Conservation (phyloP, 2,329 filamentous ascomycete genomes). For the Periglandula ipomoeae region DNA sequence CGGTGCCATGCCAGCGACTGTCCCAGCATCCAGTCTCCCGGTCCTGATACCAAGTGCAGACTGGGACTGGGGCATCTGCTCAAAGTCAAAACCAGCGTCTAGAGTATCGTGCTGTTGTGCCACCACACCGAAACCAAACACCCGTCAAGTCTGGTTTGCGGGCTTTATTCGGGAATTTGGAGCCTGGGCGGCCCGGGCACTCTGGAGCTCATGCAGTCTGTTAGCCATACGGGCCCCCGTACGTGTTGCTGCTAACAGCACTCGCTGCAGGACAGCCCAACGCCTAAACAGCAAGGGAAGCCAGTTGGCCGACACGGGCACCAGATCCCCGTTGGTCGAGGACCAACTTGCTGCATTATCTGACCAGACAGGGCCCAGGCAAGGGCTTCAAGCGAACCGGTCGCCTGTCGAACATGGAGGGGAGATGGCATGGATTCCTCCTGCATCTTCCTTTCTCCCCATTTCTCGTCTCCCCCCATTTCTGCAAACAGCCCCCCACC, state of each 20-base stretch:
- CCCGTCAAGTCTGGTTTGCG: neutral
- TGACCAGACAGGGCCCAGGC: too few species aligned
- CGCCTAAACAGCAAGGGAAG: neutral
- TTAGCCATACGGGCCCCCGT: too few species aligned
- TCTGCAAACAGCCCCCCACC: neutral
- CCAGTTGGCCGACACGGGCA: too few species aligned
- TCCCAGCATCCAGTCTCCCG: conserved; percentile 1
- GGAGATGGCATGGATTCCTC: neutral
- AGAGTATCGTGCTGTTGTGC: neutral
- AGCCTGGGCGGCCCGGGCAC: too few species aligned
- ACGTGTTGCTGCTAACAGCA: too few species aligned
- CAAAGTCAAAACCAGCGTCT: neutral
- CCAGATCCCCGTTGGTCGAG: too few species aligned
- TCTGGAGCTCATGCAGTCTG: too few species aligned
- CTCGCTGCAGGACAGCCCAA: neutral
- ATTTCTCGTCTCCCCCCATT: too few species aligned
- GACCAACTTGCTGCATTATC: too few species aligned
- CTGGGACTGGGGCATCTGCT: neutral
- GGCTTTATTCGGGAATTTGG: neutral
- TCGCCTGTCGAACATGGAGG: too few species aligned
- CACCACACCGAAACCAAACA: too few species aligned
- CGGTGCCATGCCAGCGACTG: neutral
- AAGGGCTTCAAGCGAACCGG: neutral
- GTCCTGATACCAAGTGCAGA: neutral
- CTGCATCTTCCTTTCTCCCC: too few species aligned